Evolutionary conservation across 176 grass and related monocot genomes (phyloP), one percentile per base, ranked within the genome.

Genomic region (Alopecurus myosuroides): DNA sequence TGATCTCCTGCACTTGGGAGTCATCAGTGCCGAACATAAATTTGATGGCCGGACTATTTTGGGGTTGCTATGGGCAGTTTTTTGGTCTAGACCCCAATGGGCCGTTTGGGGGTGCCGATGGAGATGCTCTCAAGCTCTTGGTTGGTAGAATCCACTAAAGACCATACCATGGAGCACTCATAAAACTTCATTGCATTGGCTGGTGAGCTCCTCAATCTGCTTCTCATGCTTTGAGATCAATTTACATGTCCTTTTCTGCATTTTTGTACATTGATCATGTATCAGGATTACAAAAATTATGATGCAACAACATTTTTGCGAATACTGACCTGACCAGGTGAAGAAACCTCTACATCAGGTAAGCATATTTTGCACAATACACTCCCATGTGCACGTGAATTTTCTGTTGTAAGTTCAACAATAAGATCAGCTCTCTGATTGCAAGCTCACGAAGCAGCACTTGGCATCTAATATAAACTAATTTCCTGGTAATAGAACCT

Each of bases 111-210:
- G n/a, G n/a, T n/a, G n/a, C n/a, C n/a, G n/a, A n/a, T n/a, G n/a
- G n/a, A n/a, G n/a, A n/a, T n/a, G n/a, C 79, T 92, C 19, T 86
- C 85, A 36, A 98, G 93, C 75, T 86, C 81, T 70, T 89, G 77
- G 78, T 91, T 98, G 36, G 91, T 60, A 63, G 85, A 48, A 74
- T 90, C 88, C 52, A 98, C 82, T 42, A 83, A 95, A 69, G 91
- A 93, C 96, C 96, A 98, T 4, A 93, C 93, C 83, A 86, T 82
- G 77, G 55, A 95, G 71, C 96, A 98, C 76, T 98, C 96, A 55
- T 94, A 86, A 6, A 91, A 89, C 74, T 98, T 98, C 79, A 88
- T 70, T 70, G 45, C 85, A 94, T 80, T 98, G 85, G 29, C 56
- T 81, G 30, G 86, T 94, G 61, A 98, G 82, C 79, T 98, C 96